A percentile compares a stretch with the other conserved stretches of the same genome.
Evolutionary conservation across 2,329 filamentous ascomycete species (phyloP).

Genomic region (Fusarium miscanthi): DNA sequence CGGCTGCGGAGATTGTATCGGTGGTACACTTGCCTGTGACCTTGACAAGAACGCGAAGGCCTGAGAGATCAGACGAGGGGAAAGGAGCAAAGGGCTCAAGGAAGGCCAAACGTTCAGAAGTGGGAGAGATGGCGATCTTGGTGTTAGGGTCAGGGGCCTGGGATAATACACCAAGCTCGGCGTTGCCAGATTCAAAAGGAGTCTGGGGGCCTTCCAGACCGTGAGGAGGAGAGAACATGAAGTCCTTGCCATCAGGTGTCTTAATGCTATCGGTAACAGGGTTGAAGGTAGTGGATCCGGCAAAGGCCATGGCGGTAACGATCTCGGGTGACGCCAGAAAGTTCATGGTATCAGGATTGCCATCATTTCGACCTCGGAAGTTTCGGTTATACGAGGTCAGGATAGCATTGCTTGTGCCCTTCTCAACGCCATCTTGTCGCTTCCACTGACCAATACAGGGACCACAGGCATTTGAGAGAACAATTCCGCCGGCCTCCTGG

Average conservation of each 20-base stretch:
- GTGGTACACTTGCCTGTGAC: slow-evolving; percentile 97
- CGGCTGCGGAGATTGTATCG: slow-evolving; percentile 95
- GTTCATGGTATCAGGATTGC: slow-evolving; percentile 97
- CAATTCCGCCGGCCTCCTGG: slow-evolving; percentile 94
- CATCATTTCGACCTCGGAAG: slow-evolving; percentile 96
- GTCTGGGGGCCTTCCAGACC: slow-evolving; percentile 72
- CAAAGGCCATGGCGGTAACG: slow-evolving; percentile 95
- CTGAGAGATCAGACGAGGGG: slow-evolving; percentile 77
- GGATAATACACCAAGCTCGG: slow-evolving; percentile 77
- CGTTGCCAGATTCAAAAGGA: slow-evolving; percentile 82
- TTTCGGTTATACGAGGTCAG: slow-evolving; percentile 98
- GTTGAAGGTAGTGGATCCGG: slow-evolving; percentile 94
- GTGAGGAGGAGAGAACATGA: slow-evolving; percentile 84
- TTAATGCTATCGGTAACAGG: slow-evolving; percentile 87
- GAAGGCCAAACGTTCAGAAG: slow-evolving; percentile 89
- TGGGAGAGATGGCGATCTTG: slow-evolving; percentile 82
- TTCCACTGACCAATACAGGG: slow-evolving; percentile 96
- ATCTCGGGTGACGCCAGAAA: slow-evolving; percentile 97
- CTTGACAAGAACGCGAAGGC: slow-evolving; percentile 91
- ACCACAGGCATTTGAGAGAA: slow-evolving; percentile 95
- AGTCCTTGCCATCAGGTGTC: slow-evolving; percentile 81
- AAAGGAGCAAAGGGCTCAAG: slow-evolving; percentile 92
- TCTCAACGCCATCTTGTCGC: slow-evolving; percentile 83
- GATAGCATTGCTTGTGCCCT: slow-evolving; percentile 92
- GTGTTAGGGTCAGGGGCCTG: slow-evolving; percentile 77